Percentiles rank a stretch among this genome's conserved stretches.
phyloP scores from a whole-genome alignment of 129 eudicot genomes.

The Apium graveolens region DNA sequence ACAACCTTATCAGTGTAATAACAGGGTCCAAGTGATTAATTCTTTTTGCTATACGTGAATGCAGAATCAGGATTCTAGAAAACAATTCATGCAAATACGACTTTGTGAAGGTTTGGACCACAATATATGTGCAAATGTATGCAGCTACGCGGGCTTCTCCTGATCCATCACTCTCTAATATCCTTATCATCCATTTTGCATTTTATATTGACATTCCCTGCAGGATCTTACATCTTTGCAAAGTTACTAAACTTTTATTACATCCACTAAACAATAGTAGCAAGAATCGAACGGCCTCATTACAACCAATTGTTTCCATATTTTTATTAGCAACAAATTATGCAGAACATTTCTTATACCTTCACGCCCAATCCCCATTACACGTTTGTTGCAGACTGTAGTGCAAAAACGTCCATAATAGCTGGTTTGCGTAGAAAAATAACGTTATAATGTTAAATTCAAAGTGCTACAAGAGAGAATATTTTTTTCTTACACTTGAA shows the following conservation, averaged over 20 bases:
- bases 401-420: no score
- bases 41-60: neutral
- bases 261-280: neutral
- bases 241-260: neutral
- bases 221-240: neutral
- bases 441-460: no score
- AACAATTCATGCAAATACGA: neutral
- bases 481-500: no score
- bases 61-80: neutral
- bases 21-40: neutral
- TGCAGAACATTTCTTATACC: no score
- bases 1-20: neutral
- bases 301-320: neutral
- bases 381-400: no score
- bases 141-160: slow-evolving; percentile 3
- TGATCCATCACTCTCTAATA: neutral
- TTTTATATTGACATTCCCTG: neutral
- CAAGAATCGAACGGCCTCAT: neutral
- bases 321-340: no score
- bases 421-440: no score
- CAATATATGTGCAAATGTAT: neutral
- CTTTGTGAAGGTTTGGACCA: neutral
- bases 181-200: neutral
- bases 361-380: no score
- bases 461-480: no score